Evolutionary conservation across 495 filamentous ascomycete species (phyloP), one percentile per base, ranked within the genome.

Genomic region (Talaromyces stipitatus): DNA sequence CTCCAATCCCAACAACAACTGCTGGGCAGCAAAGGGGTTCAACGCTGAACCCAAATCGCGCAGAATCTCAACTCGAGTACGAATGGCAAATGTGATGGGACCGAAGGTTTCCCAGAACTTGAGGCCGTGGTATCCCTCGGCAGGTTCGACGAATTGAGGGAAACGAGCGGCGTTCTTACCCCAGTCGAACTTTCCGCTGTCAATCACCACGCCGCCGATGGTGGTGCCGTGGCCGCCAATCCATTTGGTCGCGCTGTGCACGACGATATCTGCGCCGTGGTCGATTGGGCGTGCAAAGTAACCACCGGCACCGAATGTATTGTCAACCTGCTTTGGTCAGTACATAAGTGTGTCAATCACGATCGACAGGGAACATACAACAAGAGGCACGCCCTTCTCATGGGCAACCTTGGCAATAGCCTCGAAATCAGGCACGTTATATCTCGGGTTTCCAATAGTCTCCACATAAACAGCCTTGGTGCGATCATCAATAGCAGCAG

Each of bases 41-140:
- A 98, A 69, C 32, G 84, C 78, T 3, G 87, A 77, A 28, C 94
- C 94, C 2, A 97, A 69, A 69, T 98, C 94, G 62, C 95, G 85
- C 53, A 96, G 81, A 57, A 96, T 86, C 78, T 97, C 89, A 8
- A 91, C 87, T 18, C 90, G 85, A 22, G 88, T 82, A 5, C 89
- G 83, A 64, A 96, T 90, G 43, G 86, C 86, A 64, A 88, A 97
- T 18, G 90, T 82, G 62, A 94, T 83, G 23, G 83, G 70, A 3
- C 95, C 95, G 62, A 97, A 97, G 0, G 91, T 94, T 63, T 97
- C 95, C 87, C 86, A 96, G 81, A 97, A 97, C 68, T 92, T 95
- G 56, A 98, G 80, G 4, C 95, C 94, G 71, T 97, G 94, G 73
- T 97, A 98, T 16, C 95, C 92, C 58, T 89, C 87, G 0, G 88